A percentile compares a stretch with the other conserved stretches of the same genome.
Evolutionary conservation across 1,284 basidiomycete species (phyloP).

Genomic region (Ustilago nuda): DNA sequence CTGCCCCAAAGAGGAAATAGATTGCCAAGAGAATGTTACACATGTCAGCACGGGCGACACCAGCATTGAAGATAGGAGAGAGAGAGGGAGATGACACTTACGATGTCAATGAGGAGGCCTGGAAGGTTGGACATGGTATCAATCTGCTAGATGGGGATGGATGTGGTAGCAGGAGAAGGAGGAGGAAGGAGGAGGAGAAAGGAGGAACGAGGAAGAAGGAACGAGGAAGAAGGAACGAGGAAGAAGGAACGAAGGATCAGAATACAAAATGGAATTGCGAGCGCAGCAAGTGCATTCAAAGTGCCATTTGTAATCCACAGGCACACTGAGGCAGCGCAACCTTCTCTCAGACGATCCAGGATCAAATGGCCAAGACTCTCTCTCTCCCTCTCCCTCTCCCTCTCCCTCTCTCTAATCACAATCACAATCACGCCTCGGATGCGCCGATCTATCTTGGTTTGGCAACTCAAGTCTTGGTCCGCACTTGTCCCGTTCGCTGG

Average conservation of each 20-base stretch:
- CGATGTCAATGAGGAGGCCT: conserved; percentile 53
- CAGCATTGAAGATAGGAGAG: too few species aligned
- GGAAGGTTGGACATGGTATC: conserved; percentile 49
- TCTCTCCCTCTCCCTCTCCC: neutral
- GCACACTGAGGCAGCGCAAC: neutral
- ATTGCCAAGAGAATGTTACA: neutral
- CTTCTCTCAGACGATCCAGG: neutral
- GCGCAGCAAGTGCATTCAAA: neutral
- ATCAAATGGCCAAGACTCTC: too few species aligned
- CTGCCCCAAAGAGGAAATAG: conserved; percentile 4
- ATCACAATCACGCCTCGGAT: too few species aligned
- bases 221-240: too few species aligned
- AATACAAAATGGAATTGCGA: neutral
- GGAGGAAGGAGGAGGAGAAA: neutral
- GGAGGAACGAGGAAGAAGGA: too few species aligned
- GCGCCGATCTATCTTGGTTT: too few species aligned
- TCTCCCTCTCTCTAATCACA: neutral
- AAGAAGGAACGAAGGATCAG: neutral
- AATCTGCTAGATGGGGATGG: conserved; percentile 1
- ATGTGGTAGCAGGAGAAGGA: conserved; percentile 17
- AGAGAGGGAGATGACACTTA: conserved; percentile 14
- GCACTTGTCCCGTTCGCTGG: too few species aligned
- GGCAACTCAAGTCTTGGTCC: too few species aligned
- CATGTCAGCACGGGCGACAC: conserved; percentile 1
- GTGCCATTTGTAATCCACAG: conserved; percentile 10